These are phyloP conservation scores for Trypanosoma platydactyli DNA, from an alignment of 208 protist genomes.

Conservation along the genomic window DNA sequence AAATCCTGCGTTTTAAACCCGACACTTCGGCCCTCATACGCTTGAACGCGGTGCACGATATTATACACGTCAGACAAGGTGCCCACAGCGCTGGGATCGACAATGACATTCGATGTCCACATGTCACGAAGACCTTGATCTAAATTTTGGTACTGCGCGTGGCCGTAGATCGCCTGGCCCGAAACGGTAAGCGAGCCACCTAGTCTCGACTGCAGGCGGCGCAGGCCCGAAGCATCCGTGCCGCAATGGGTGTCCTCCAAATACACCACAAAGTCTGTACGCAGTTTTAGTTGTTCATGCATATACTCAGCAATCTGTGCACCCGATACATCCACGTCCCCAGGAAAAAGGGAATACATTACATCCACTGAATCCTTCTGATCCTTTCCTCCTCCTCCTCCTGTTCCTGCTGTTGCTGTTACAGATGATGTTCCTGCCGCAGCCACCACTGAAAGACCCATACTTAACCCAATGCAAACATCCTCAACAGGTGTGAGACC, in stretches of 20 bases:
- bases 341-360: slow-evolving; percentile 64
- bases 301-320: slow-evolving; percentile 74
- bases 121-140: slow-evolving; percentile 18
- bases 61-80: slow-evolving; percentile 19
- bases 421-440: slow-evolving; percentile 2
- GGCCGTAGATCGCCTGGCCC: slow-evolving; percentile 20
- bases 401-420: slow-evolving; percentile 1
- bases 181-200: slow-evolving; percentile 28
- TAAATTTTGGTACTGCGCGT: not conserved
- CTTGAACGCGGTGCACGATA: slow-evolving; percentile 16
- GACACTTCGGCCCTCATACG: slow-evolving; percentile 21
- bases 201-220: slow-evolving; percentile 48
- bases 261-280: slow-evolving; percentile 43
- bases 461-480: slow-evolving; percentile 42
- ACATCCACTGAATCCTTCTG: slow-evolving; percentile 28
- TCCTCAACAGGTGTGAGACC: slow-evolving; percentile 37
- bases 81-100: slow-evolving; percentile 20
- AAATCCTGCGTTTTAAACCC: slow-evolving; percentile 19
- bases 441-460: slow-evolving; percentile 22
- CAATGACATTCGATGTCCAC: slow-evolving; percentile 33
- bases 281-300: slow-evolving; percentile 50
- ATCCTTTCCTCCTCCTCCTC: slow-evolving; percentile 11
- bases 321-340: slow-evolving; percentile 63
- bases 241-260: slow-evolving; percentile 72
- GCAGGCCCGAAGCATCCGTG: slow-evolving; percentile 42